Evolutionary conservation across 108 stramenopile species (phyloP), one percentile per base, ranked within the genome.

Genomic region (Pseudonitzschia pungens): DNA sequence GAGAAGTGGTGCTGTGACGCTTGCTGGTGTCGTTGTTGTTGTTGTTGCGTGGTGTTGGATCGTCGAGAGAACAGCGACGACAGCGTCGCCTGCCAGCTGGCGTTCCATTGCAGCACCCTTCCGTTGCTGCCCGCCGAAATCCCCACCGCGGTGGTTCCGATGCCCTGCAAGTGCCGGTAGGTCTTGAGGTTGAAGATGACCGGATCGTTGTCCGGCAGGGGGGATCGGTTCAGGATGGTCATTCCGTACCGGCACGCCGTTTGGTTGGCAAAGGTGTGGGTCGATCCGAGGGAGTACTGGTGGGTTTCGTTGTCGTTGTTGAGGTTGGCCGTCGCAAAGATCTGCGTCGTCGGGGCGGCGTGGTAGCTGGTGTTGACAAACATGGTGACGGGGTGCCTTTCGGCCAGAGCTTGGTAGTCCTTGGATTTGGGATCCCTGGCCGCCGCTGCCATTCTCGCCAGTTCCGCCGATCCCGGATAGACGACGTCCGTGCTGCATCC

Each of bases 201-300:
- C 8, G 72, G 72, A 4, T 72, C 69, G 42, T 69, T 59, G 24
- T 55, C 54, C 10, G 54, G 54, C 12, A 79, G 57, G 9, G 78
- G 78, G 21, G 78, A 79, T 68, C 73, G 69, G 18, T 60, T n/a
- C 8, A 79, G 68, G 36, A 58, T 65, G 2, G 78, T 79, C 42
- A 79, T 44, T 48, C 54, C 69, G 62, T 74, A 79, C 20, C 78
- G 72, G 31, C 26, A 68, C 11, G 73, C 72, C 18, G 78, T 72
- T 63, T 71, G 78, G 33, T 79, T 79, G 32, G 69, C 53, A 63
- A 79, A 79, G 14, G 78, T 79, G 20, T 72, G 72, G 0, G 78
- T 67, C 43, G 73, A 58, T 22, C 78, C 73, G 20, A 79, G 15
- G 7, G 73, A 54, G 26, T 73, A 70, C 63, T 79, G 78, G 64